phyloP scores from a whole-genome alignment of 2,329 filamentous ascomycete genomes.

The Aspergillus fijiensis region DNA sequence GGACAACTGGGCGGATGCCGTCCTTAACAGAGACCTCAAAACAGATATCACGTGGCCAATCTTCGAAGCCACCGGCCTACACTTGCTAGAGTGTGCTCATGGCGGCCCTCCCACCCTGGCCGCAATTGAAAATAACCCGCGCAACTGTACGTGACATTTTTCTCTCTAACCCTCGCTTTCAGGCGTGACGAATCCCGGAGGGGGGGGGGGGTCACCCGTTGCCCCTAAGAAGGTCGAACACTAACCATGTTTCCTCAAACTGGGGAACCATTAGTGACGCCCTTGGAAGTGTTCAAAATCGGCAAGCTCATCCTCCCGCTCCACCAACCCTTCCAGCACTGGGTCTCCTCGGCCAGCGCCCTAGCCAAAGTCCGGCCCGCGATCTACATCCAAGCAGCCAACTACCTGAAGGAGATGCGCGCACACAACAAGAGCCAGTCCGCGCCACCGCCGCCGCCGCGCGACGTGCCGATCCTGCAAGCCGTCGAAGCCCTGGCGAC shows the following conservation, averaged over 20 bases:
- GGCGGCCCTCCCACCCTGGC: background rate
- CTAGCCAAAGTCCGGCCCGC: conserved; percentile 23
- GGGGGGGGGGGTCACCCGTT: no score
- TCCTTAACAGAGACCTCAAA: background rate
- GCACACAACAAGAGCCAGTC: background rate
- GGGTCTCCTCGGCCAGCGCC: conserved; percentile 23
- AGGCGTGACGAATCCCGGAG: no score
- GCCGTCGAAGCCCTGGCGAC: conserved; percentile 26
- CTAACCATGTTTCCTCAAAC: background rate
- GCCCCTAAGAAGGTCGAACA: background rate
- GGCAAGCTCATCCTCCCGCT: background rate
- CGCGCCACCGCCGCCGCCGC: background rate
- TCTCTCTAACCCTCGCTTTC: no score
- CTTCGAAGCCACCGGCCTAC: background rate
- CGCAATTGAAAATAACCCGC: background rate
- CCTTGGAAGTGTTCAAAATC: background rate
- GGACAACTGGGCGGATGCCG: background rate
- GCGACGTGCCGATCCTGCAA: conserved; percentile 13
- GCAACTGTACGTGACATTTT: background rate
- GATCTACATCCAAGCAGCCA: conserved; percentile 15
- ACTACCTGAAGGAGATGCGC: conserved; percentile 4
- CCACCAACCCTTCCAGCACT: conserved; percentile 16
- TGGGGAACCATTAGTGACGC: background rate
- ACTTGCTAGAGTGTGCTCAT: background rate
- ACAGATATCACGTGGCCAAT: background rate